Base-by-base conservation (phyloP, 805 yeast species). In the Saccharomycopsis schoenii region DNA sequence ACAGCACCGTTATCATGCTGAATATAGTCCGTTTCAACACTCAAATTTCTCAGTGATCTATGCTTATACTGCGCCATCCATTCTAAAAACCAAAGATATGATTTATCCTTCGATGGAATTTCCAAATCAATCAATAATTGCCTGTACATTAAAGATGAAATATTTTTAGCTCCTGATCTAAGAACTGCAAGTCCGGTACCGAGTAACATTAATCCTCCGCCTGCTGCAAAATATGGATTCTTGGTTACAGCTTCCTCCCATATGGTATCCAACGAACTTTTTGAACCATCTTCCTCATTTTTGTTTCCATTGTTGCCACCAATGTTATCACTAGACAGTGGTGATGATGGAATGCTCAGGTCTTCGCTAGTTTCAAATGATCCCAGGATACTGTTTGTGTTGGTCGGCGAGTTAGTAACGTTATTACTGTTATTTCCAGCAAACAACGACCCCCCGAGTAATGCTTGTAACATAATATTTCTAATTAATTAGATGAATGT, bases 171-270 rank as follows among this genome's bases (percentile, higher is more conserved):
- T 0, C 89, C 90, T 61, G 82, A 84, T 57, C 97, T 77, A 0
- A 89, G 84, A 8, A 90, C 67, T 0, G 97, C 96, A 40, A 94
- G 73, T 0, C 85, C 86, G 0, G 96, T 91, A n/a, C 99, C 99
- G 1, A 94, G 76, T 2, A 92, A 76, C 99, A 94, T 94, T 50
- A 94, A 76, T 0, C 99, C 99, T 67, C 97, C 97, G 68, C 99
- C 99, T 0, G 98, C 99, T 1, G 97, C 94, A 76, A 94, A 93
- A 72, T 90, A 91, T n/a, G 97, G 98, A 70, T 93, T 93, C 42
- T 82, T 80, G 24, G 78, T 78, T 62, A 88, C 76, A 1, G 83
- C 80, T 60, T 82, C 83, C 51, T 80, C 73, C 67, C 83, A 73
- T 4, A 84, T 25, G 11, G 34, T 6, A 15, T 40, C 40, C 37